These are phyloP conservation scores for Escallonia herrerae DNA, from an alignment of 129 eudicot genomes.

Conservation along the genomic window DNA sequence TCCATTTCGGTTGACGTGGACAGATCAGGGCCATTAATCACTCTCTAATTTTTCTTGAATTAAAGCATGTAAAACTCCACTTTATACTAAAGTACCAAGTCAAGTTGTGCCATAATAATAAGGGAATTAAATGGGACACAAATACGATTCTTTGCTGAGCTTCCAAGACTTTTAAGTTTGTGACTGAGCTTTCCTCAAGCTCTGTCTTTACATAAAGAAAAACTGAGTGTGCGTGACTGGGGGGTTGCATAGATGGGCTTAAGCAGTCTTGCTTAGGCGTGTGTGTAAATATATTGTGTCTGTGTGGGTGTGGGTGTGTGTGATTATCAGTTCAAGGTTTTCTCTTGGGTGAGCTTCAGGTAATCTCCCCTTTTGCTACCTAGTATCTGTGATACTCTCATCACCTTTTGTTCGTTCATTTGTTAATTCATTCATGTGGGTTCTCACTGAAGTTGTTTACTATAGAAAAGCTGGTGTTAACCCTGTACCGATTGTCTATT, in stretches of 20 bases:
- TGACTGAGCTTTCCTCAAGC: too few relatives aligned
- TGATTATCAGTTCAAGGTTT: neutral
- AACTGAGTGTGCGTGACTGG: too few relatives aligned
- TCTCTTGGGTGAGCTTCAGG: constrained; percentile 3
- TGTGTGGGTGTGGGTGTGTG: too few relatives aligned
- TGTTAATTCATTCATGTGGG: neutral
- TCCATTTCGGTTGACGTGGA: neutral
- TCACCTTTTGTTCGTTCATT: neutral
- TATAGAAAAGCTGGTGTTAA: too few relatives aligned
- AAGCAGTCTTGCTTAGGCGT: neutral
- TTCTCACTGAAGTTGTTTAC: constrained; percentile 4
- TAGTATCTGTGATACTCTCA: neutral
- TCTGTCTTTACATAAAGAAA: too few relatives aligned
- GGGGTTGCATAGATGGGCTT: too few relatives aligned
- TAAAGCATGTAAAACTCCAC: neutral
- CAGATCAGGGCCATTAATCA: neutral
- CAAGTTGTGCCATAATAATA: too few relatives aligned
- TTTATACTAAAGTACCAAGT: neutral
- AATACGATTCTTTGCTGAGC: constrained; percentile 24
- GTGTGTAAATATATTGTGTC: neutral
- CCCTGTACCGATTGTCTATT: too few relatives aligned
- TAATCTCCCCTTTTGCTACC: neutral
- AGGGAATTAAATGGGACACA: too few relatives aligned
- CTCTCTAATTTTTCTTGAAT: neutral
- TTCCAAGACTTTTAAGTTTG: constrained; percentile 12